Percentiles rank a stretch among this genome's conserved stretches.
Conservation (phyloP, 225 moss, liverwort and hornwort species). For the Sphagnum contortum region DNA sequence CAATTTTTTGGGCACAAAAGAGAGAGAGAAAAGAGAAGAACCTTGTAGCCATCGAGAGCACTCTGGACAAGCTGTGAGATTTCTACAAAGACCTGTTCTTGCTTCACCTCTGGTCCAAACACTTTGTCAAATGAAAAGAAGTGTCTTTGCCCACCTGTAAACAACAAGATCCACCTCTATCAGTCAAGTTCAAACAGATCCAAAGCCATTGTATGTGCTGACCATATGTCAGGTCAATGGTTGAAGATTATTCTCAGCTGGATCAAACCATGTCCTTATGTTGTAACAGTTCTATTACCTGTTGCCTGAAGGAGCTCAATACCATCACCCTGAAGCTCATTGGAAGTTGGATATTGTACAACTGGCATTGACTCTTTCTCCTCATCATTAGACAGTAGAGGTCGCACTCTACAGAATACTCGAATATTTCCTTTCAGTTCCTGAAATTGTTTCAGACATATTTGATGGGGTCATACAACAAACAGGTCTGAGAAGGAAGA, state of each 20-base stretch:
- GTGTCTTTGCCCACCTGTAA: constrained; percentile 38
- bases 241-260: too few relatives aligned
- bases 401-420: constrained; percentile 94
- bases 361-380: constrained; percentile 29
- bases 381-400: constrained; percentile 71
- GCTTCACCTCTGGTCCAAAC: constrained; percentile 87
- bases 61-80: constrained; percentile 96
- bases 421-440: constrained; percentile 94
- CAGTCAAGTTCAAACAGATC: too few relatives aligned
- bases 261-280: too few relatives aligned
- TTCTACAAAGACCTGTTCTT: constrained; percentile 83
- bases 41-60: constrained; percentile 98
- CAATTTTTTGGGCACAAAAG: too few relatives aligned
- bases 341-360: constrained; percentile 82
- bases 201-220: too few relatives aligned
- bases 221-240: too few relatives aligned
- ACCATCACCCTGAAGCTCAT: constrained; percentile 66
- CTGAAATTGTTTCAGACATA: constrained; percentile 16
- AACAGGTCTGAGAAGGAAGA: too few relatives aligned
- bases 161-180: too few relatives aligned
- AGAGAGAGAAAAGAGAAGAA: constrained; percentile 2
- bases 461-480: too few relatives aligned
- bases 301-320: constrained; percentile 81
- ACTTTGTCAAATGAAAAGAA: constrained; percentile 90
- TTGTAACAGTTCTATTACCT: constrained; percentile 24